Percentiles rank a stretch among this genome's conserved stretches.
phyloP scores from a whole-genome alignment of 2,329 filamentous ascomycete genomes.

The Phialophora verrucosa region DNA sequence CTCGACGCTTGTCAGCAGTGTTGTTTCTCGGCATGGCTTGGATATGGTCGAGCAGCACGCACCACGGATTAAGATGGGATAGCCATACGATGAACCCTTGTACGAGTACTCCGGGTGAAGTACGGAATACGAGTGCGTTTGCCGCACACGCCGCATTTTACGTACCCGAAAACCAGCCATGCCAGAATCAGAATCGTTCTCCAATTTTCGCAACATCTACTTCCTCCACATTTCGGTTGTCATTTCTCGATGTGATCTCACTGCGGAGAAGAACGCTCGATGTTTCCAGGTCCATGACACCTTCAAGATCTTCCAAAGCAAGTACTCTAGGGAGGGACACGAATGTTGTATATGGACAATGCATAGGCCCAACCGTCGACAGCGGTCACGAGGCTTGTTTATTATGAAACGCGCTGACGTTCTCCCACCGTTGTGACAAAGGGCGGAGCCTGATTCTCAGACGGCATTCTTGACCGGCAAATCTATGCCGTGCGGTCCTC shows the following conservation, averaged over 20 bases:
- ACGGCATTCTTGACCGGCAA: slow-evolving; percentile 10
- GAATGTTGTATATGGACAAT: not conserved
- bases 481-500: slow-evolving; percentile 14
- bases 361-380: not conserved
- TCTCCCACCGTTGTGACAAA: not conserved
- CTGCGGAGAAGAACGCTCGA: slow-evolving; percentile 23
- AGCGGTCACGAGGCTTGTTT: not conserved
- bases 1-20: not conserved
- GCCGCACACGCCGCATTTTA: not conserved
- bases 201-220: slow-evolving; percentile 4
- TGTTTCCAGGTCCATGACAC: not conserved
- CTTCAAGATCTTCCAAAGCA: not conserved
- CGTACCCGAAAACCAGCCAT: not conserved
- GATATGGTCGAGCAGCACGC: not conserved
- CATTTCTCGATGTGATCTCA: slow-evolving; percentile 2
- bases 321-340: not conserved
- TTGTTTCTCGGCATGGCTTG: not conserved
- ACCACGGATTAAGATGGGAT: not conserved
- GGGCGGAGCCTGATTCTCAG: not conserved
- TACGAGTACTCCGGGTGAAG: not conserved
- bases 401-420: not conserved
- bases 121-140: too few species aligned
- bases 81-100: not conserved
- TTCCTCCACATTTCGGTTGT: slow-evolving; percentile 10
- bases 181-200: slow-evolving; percentile 11